Evolutionary conservation across 805 yeast genomes (phyloP), one percentile per base, ranked within the genome.

Genomic region (Yarrowia porcina): DNA sequence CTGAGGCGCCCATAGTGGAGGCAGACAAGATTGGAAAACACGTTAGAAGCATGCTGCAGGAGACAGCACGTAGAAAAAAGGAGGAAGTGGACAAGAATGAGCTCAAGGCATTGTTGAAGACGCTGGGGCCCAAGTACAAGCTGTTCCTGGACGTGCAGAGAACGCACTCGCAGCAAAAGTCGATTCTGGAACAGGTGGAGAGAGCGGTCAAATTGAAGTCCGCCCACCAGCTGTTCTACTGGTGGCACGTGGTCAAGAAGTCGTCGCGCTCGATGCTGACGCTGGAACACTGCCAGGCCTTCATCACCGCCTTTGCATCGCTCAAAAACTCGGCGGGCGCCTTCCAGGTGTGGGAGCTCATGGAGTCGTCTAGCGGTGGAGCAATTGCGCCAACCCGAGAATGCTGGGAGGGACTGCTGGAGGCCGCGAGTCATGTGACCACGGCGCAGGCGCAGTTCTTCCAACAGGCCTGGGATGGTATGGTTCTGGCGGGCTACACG

Each of bases 331-430:
- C 59, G 7, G 44, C 33, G 0, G 59, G 59, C 1, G 61, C 49
- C 4, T 56, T 56, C 23, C 27, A 39, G 38, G 61, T 56, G 13
- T 56, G 61, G 61, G 49, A 56, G 30, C 21, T 10, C 12, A 56
- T 56, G 61, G 61, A 56, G 17, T 11, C 21, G 1, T 27, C 27
- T 9, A n/a, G 21, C 10, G 35, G 12, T 0, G 36, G 18, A 0
- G 32, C 25, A 1, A 21, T 52, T 12, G 38, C 18, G 49, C 61
- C 49, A 20, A 18, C 47, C 5, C 61, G 36, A 3, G 61, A 56
- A 17, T 56, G 61, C 27, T 56, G 61, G 61, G 61, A 56, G 61
- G 49, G 39, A 2, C 38, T 56, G 12, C 15, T 56, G n/a, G 39
- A 56, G 23, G 61, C 49, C 9, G 47, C 61, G 0, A 21, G 39